Percentiles rank a stretch among this genome's conserved stretches.
These are phyloP conservation scores for Talaromyces thailandensis DNA, from an alignment of 495 filamentous ascomycete genomes.

Conservation along the genomic window DNA sequence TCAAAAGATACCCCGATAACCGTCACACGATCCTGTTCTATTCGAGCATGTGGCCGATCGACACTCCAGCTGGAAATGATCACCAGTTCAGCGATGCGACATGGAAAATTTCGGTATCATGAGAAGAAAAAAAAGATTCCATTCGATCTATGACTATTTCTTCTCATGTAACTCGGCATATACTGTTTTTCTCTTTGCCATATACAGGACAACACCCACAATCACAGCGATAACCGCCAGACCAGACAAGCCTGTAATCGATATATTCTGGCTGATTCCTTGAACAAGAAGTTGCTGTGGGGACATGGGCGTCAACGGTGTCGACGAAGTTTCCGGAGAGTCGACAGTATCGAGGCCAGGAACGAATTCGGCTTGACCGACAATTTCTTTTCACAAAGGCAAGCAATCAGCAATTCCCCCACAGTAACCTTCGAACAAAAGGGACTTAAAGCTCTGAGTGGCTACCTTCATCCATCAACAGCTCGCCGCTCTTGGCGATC, in stretches of 20 bases:
- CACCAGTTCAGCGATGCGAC: not conserved
- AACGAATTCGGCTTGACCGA: conserved; percentile 7
- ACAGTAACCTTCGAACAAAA: conserved; percentile 13
- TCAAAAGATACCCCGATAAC: not conserved
- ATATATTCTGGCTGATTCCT: not conserved
- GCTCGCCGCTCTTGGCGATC: conserved; percentile 91
- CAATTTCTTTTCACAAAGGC: conserved; percentile 12
- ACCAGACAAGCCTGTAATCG: not conserved
- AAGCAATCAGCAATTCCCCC: conserved; percentile 26
- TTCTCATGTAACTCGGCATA: conserved; percentile 7
- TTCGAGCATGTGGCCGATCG: not conserved
- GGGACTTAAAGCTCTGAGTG: conserved; percentile 80
- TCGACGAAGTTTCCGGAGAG: not conserved
- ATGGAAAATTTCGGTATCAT: not conserved
- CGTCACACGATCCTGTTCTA: not conserved
- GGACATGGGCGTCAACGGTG: not conserved
- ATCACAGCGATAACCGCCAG: not conserved
- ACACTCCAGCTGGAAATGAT: not conserved
- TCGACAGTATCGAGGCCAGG: not conserved
- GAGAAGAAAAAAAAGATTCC: not conserved
- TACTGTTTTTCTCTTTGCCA: conserved; percentile 8
- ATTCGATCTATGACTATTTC: conserved; percentile 1
- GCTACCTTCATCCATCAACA: conserved; percentile 94
- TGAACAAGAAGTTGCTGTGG: not conserved
- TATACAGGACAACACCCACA: not conserved